phyloP scores from a whole-genome alignment of 2,329 filamentous ascomycete species.

The Ophiostoma sp. region DNA sequence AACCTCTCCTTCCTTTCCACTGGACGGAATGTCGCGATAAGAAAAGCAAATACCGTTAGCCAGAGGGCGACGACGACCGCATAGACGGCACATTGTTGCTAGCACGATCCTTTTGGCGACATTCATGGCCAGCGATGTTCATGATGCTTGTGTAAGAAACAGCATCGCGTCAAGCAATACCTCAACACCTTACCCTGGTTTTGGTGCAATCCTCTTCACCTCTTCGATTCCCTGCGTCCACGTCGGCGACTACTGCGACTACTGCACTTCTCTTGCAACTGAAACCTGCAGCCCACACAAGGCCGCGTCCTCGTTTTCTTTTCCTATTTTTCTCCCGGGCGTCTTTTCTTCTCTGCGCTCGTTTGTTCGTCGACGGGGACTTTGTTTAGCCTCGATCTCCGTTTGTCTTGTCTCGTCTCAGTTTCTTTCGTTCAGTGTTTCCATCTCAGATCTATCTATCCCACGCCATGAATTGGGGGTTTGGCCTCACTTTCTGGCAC shows the following conservation, averaged over 20 bases:
- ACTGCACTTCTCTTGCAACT: not conserved
- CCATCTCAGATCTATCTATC: not conserved
- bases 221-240: not conserved
- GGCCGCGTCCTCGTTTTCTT: not conserved
- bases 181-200: not conserved
- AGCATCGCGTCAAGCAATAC: not conserved
- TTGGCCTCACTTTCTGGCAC: not conserved
- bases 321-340: not conserved
- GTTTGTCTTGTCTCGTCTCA: constrained; percentile 12
- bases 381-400: constrained; percentile 8
- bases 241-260: not conserved
- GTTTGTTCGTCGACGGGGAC: not conserved
- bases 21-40: not conserved
- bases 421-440: not conserved
- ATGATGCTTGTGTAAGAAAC: not conserved
- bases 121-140: not conserved
- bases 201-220: not conserved
- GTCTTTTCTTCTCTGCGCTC: not conserved
- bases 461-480: not conserved
- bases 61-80: not conserved
- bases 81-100: not conserved
- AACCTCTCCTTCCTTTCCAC: not conserved
- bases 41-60: not conserved
- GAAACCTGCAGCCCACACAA: not conserved
- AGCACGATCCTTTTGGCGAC: no score